A percentile compares a stretch with the other conserved stretches of the same genome.
Evolutionary conservation across 768 basidiomycete species (phyloP).

Genomic region (Xerocomellus dryophilus): DNA sequence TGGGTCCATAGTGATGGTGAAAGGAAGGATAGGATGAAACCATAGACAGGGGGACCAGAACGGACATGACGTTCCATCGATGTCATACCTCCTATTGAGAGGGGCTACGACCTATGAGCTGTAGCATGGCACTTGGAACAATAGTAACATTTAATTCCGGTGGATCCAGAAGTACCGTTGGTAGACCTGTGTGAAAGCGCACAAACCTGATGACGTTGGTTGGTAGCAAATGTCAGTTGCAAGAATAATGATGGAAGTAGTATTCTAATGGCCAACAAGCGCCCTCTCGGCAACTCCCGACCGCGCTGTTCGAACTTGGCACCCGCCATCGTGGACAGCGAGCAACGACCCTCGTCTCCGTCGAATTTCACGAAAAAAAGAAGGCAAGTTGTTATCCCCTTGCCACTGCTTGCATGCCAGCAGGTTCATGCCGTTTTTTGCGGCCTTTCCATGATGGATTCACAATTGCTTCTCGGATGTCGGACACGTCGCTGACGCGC

Average conservation of each 20-base stretch:
- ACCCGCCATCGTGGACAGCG: slow-evolving; percentile 35
- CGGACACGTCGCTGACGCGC: slow-evolving; percentile 24
- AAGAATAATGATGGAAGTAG: too few relatives aligned
- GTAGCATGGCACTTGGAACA: too few relatives aligned
- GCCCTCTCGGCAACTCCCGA: slow-evolving; percentile 29
- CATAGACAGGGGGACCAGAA: background rate
- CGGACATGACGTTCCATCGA: background rate
- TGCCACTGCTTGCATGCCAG: background rate
- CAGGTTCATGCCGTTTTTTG: background rate
- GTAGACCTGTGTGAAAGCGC: background rate
- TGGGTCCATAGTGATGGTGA: slow-evolving; percentile 21
- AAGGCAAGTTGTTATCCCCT: slow-evolving; percentile 17
- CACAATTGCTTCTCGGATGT: slow-evolving; percentile 28
- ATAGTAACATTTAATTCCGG: background rate
- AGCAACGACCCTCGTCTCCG: slow-evolving; percentile 25
- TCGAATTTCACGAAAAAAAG: slow-evolving; percentile 10
- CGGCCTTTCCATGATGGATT: slow-evolving; percentile 28
- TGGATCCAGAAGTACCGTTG: too few relatives aligned
- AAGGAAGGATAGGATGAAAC: background rate
- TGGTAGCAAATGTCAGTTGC: background rate
- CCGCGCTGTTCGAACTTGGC: slow-evolving; percentile 13
- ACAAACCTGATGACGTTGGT: background rate
- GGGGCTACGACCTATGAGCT: background rate
- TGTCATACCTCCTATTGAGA: slow-evolving; percentile 8
- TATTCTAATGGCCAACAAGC: background rate